Evolutionary conservation across 345 rosid genomes (phyloP).

Genomic region (Pistacia vera): DNA sequence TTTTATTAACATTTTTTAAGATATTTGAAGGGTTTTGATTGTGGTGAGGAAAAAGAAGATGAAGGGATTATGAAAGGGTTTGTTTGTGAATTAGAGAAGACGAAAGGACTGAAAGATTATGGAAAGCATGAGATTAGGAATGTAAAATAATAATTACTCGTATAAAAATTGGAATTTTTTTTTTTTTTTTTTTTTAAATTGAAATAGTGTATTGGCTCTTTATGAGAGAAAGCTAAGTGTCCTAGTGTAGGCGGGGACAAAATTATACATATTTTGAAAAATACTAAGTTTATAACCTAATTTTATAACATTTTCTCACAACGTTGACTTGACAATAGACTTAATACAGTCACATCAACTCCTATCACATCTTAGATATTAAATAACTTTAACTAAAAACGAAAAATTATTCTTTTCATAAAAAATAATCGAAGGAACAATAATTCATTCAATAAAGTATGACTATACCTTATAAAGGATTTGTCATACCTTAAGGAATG

Average conservation of each 20-base stretch:
- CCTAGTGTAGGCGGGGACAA: constrained; percentile 18
- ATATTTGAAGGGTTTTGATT: background rate
- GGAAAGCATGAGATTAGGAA: constrained; percentile 3
- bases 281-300: too few species aligned
- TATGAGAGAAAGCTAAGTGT: background rate
- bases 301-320: too few species aligned
- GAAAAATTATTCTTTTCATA: too few species aligned
- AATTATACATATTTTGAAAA: background rate
- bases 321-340: too few species aligned
- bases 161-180: background rate
- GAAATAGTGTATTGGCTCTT: background rate
- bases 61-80: background rate
- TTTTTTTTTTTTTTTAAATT: background rate
- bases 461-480: too few species aligned
- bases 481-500: too few species aligned
- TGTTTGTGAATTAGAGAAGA: background rate
- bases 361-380: too few species aligned
- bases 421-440: too few species aligned
- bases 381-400: too few species aligned
- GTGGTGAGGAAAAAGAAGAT: background rate
- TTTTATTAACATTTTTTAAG: background rate
- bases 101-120: background rate
- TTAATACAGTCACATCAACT: too few species aligned
- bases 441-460: too few species aligned
- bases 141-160: background rate